Percentiles rank a stretch among this genome's conserved stretches.
phyloP scores from a whole-genome alignment of 169 alveolate genomes.

The Plasmodium blacklocki region DNA sequence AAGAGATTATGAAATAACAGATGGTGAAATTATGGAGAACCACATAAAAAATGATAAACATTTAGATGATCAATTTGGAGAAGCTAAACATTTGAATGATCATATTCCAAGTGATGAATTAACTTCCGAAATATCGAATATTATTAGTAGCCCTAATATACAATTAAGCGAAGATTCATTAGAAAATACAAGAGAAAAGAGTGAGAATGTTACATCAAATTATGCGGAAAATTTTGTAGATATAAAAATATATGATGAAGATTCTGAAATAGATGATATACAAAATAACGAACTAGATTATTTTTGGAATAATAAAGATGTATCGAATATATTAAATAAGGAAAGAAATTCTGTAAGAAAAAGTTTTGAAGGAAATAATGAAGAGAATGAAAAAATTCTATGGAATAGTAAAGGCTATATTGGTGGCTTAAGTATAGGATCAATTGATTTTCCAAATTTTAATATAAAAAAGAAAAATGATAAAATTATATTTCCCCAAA shows the following conservation, averaged over 20 bases:
- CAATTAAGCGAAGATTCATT: background rate
- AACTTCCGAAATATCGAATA: no score
- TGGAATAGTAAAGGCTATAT: constrained; percentile 10
- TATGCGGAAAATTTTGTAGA: constrained; percentile 28
- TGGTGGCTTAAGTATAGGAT: background rate
- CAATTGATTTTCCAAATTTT: background rate
- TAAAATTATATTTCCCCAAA: constrained; percentile 5
- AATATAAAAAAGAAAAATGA: constrained; percentile 2
- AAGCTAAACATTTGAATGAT: no score
- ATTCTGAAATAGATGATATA: constrained; percentile 65
- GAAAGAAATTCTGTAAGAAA: background rate
- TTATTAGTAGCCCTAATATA: no score
- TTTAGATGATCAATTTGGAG: no score
- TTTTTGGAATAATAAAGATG: constrained; percentile 59
- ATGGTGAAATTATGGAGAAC: no score
- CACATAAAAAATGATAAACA: no score
- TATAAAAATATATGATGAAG: constrained; percentile 66
- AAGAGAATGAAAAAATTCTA: background rate
- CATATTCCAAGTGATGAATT: no score
- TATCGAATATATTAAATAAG: constrained; percentile 36
- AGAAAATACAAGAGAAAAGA: background rate
- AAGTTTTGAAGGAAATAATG: constrained; percentile 8
- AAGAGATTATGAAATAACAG: no score
- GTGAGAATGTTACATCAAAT: constrained; percentile 1
- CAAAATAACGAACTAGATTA: constrained; percentile 37